phyloP scores from a whole-genome alignment of 495 filamentous ascomycete genomes.

The Penicillium bialowiezense region DNA sequence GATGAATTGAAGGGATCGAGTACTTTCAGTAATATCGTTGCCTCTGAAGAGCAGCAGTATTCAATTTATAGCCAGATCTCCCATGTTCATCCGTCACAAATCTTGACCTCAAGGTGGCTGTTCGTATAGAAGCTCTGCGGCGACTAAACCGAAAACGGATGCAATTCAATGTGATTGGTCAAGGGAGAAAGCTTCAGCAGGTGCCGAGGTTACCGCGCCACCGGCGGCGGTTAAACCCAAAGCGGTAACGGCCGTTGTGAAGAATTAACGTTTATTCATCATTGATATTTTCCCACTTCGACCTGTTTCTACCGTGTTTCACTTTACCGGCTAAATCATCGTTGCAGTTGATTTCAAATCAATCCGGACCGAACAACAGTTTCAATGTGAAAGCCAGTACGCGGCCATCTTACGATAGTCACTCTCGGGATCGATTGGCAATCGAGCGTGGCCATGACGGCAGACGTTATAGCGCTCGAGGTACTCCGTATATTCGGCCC shows the following conservation, averaged over 20 bases:
- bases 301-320: not conserved
- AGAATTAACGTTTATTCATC: not conserved
- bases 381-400: not conserved
- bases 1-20: not conserved
- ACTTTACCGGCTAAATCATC: not conserved
- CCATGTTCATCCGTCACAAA: too few species aligned
- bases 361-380: not conserved
- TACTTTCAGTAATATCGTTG: too few species aligned
- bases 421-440: too few species aligned
- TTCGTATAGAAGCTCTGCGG: slow-evolving; percentile 1
- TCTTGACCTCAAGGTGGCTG: too few species aligned
- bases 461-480: too few species aligned
- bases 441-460: too few species aligned
- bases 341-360: not conserved
- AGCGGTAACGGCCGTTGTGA: not conserved
- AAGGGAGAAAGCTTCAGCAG: not conserved
- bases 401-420: not conserved
- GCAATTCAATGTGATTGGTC: not conserved
- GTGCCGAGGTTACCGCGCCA: slow-evolving; percentile 8
- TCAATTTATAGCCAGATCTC: not conserved
- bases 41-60: too few species aligned
- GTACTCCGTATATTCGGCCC: too few species aligned
- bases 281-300: not conserved
- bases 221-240: slow-evolving; percentile 14
- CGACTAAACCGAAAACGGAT: slow-evolving; percentile 13